A percentile compares a stretch with the other conserved stretches of the same genome.
Evolutionary conservation across 768 basidiomycete species (phyloP).

Genomic region (Tylopilus subfusipes): DNA sequence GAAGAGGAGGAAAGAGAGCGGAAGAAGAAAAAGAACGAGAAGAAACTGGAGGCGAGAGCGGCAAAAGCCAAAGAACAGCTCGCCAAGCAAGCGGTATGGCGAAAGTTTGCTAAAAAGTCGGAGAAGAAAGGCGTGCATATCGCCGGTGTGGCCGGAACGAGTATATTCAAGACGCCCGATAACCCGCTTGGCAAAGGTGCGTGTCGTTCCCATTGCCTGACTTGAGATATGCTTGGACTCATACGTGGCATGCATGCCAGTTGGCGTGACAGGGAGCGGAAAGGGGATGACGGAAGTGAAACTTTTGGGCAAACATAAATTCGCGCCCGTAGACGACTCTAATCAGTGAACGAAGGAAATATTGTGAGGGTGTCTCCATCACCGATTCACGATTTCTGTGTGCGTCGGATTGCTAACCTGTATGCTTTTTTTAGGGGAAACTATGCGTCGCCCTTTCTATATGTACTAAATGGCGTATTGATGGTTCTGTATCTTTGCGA

Average conservation of each 20-base stretch:
- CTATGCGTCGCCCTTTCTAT: conserved; percentile 18
- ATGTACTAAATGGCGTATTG: conserved; percentile 24
- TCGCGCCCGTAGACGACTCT: conserved; percentile 49
- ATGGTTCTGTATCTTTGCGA: conserved; percentile 26
- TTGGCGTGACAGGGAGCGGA: conserved; percentile 89
- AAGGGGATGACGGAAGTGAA: conserved; percentile 82
- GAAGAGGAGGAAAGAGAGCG: conserved; percentile 85
- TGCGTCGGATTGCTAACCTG: conserved; percentile 9
- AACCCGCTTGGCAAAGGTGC: conserved; percentile 83
- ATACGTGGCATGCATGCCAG: conserved; percentile 37
- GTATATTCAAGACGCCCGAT: conserved; percentile 93
- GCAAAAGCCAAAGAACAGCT: conserved; percentile 87
- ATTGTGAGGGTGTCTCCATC: conserved; percentile 6
- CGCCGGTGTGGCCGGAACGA: conserved; percentile 82
- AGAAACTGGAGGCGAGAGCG: conserved; percentile 80
- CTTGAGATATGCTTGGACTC: conserved; percentile 4
- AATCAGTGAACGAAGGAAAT: conserved; percentile 20
- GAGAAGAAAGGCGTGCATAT: conserved; percentile 92
- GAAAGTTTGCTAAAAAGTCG: conserved; percentile 92
- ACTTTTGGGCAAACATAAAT: conserved; percentile 74
- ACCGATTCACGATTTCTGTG: not conserved
- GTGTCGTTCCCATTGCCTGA: conserved; percentile 28
- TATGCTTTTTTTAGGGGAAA: conserved; percentile 8
- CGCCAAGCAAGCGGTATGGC: conserved; percentile 83
- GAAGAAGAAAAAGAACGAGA: conserved; percentile 96